Percentiles rank a stretch among this genome's conserved stretches.
These are phyloP conservation scores for Euphorbia lathyris DNA, from an alignment of 345 rosid species.

Conservation along the genomic window DNA sequence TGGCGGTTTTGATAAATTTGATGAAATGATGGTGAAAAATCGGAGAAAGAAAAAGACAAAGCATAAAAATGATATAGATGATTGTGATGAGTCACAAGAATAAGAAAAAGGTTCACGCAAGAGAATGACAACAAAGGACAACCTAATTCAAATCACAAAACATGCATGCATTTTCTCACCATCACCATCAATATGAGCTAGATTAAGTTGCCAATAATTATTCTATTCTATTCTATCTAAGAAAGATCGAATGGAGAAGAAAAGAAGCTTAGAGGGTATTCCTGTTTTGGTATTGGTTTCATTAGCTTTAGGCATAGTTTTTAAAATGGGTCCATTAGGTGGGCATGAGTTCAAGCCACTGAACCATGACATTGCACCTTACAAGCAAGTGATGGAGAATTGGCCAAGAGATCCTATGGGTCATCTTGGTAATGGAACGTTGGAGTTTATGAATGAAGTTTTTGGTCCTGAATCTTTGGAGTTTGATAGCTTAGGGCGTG, in stretches of 20 bases:
- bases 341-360: conserved; percentile 76
- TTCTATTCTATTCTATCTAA: background rate
- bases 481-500: conserved; percentile 70
- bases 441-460: conserved; percentile 71
- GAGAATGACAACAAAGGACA: conserved; percentile 14
- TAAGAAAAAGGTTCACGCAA: background rate
- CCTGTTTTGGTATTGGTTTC: conserved; percentile 42
- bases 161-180: conserved; percentile 4
- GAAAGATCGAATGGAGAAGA: conserved; percentile 19
- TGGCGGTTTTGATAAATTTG: too few relatives aligned
- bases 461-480: conserved; percentile 94
- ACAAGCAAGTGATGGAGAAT: conserved; percentile 66
- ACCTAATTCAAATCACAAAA: conserved; percentile 19
- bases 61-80: too few relatives aligned
- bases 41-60: too few relatives aligned
- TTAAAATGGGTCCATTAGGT: conserved; percentile 70
- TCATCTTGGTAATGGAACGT: conserved; percentile 55
- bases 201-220: too few relatives aligned
- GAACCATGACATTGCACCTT: conserved; percentile 83
- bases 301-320: conserved; percentile 52
- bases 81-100: background rate
- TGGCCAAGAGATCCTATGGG: conserved; percentile 88
- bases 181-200: too few relatives aligned
- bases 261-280: conserved; percentile 10
- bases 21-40: too few relatives aligned